Percentiles rank a stretch among this genome's conserved stretches.
Evolutionary conservation across 495 filamentous ascomycete species (phyloP).

Genomic region (Niebla homalea): DNA sequence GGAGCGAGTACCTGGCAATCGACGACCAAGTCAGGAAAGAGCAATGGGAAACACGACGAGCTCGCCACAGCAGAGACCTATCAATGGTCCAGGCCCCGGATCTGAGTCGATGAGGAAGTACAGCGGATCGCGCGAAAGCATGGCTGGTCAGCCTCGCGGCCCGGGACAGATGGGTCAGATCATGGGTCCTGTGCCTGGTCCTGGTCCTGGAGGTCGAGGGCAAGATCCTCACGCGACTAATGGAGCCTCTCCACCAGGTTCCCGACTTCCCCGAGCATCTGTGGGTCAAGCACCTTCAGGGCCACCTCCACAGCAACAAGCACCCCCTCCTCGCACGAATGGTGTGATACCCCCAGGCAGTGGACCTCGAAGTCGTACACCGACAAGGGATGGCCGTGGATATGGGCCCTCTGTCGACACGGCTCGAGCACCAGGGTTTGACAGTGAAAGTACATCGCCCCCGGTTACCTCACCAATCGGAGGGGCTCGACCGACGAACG

Average conservation of each 20-base stretch:
- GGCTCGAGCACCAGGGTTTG: conserved; percentile 28
- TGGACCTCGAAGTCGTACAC: conserved; percentile 45
- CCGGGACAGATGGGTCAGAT: conserved; percentile 16
- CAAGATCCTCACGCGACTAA: conserved; percentile 16
- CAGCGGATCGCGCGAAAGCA: conserved; percentile 40
- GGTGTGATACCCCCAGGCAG: conserved; percentile 26
- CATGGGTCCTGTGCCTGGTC: conserved; percentile 15
- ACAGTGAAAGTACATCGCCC: conserved; percentile 42
- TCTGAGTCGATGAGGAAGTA: conserved; percentile 33
- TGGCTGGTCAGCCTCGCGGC: conserved; percentile 26
- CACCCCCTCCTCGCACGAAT: conserved; percentile 58
- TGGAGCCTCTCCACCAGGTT: conserved; percentile 24
- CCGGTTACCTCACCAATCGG: conserved; percentile 18
- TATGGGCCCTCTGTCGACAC: conserved; percentile 41
- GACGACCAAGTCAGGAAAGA: conserved; percentile 29
- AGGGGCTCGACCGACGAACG: conserved; percentile 6
- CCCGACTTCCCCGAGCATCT: conserved; percentile 57
- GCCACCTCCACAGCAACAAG: conserved; percentile 76
- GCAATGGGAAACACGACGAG: conserved; percentile 12
- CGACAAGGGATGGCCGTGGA: conserved; percentile 38
- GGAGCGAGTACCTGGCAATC: conserved; percentile 23
- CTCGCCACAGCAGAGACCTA: conserved; percentile 32
- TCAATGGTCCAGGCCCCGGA: conserved; percentile 45
- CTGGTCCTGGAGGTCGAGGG: conserved; percentile 15
- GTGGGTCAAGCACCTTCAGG: conserved; percentile 61